Evolutionary conservation across 2,329 filamentous ascomycete species (phyloP).

Genomic region (Colletotrichum orbiculare): DNA sequence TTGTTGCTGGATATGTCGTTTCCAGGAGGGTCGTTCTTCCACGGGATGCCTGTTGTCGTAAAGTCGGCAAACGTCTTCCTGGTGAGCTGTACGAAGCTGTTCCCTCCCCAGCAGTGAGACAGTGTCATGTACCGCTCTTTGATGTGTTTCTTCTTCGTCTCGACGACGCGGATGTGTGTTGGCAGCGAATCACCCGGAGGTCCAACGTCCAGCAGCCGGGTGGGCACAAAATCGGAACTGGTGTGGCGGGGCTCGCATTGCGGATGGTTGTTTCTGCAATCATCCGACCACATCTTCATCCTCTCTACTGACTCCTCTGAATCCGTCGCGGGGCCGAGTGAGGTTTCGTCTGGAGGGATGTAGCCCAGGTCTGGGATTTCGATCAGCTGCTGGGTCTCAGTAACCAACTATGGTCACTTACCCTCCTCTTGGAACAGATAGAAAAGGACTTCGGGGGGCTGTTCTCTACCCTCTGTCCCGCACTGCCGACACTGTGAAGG

Average conservation of each 20-base stretch:
- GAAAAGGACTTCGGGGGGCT: slow-evolving; percentile 14
- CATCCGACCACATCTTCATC: slow-evolving; percentile 32
- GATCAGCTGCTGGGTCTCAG: background rate
- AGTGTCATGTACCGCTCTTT: slow-evolving; percentile 32
- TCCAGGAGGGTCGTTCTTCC: slow-evolving; percentile 4
- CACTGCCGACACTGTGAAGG: background rate
- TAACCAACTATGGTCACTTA: background rate
- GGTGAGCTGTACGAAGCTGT: slow-evolving; percentile 17
- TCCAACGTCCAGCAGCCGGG: slow-evolving; percentile 34
- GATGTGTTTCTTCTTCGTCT: background rate
- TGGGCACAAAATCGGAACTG: slow-evolving; percentile 24
- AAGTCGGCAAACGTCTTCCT: slow-evolving; percentile 6
- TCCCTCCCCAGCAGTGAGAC: slow-evolving; percentile 40
- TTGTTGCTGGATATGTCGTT: slow-evolving; percentile 1
- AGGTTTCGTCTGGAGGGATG: background rate
- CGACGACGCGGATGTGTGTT: slow-evolving; percentile 7
- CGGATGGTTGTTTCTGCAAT: slow-evolving; percentile 21
- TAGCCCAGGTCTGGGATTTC: background rate
- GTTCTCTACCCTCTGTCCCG: background rate
- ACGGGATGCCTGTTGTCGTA: slow-evolving; percentile 14
- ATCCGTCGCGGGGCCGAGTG: background rate
- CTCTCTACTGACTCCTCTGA: background rate
- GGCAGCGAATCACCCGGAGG: background rate
- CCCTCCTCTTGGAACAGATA: slow-evolving; percentile 13
- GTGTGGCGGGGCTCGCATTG: slow-evolving; percentile 23